These are phyloP conservation scores for Aspergillus incahuasiensis DNA, from an alignment of 495 filamentous ascomycete species.

Conservation along the genomic window DNA sequence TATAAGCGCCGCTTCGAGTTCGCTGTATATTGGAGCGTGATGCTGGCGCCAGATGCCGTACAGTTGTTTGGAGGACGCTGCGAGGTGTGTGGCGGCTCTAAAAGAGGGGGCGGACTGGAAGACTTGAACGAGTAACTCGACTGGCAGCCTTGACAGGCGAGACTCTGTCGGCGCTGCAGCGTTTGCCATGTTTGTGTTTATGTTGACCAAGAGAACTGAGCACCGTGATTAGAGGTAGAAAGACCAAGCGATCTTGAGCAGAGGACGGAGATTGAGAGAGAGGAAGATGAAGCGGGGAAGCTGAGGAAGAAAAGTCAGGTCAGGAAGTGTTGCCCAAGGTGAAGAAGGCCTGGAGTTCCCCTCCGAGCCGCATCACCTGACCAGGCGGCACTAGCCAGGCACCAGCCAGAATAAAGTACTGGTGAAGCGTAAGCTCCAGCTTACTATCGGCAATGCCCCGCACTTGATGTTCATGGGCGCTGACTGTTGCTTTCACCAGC, in stretches of 20 bases:
- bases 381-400: background rate
- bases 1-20: background rate
- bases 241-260: background rate
- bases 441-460: too few relatives aligned
- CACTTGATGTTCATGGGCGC: too few relatives aligned
- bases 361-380: conserved; percentile 3
- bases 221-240: background rate
- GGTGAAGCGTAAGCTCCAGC: too few relatives aligned
- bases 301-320: background rate
- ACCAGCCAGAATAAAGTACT: too few relatives aligned
- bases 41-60: conserved; percentile 5
- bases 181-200: background rate
- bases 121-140: conserved; percentile 2
- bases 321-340: background rate
- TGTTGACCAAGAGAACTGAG: background rate
- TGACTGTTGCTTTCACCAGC: too few relatives aligned
- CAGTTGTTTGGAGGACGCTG: background rate
- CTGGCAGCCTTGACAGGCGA: background rate
- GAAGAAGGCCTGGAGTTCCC: background rate
- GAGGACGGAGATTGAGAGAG: background rate
- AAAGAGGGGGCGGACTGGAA: background rate
- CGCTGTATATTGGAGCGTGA: conserved; percentile 1
- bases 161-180: background rate
- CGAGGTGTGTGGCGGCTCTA: background rate
- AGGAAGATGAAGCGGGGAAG: background rate